These are phyloP conservation scores for Arthrobotrys conoides DNA, from an alignment of 2,329 filamentous ascomycete species.

Conservation along the genomic window DNA sequence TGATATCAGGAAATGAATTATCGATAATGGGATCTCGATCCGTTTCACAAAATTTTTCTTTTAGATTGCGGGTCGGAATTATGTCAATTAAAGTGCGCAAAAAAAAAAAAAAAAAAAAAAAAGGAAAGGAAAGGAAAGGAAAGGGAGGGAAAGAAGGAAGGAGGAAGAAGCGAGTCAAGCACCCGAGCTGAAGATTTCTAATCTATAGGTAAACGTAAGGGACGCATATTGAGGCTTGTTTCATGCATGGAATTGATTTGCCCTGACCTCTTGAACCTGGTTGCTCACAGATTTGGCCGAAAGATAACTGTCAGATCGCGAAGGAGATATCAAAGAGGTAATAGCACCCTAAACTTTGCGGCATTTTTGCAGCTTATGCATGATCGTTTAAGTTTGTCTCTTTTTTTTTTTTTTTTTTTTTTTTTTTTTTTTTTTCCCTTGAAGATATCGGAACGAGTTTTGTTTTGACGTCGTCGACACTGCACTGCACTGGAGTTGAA, in stretches of 20 bases:
- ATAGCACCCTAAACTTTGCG: neutral
- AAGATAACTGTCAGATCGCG: neutral
- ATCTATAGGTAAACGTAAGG: slow-evolving; percentile 18
- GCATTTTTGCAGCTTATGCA: no score
- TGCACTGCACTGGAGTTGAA: slow-evolving; percentile 9
- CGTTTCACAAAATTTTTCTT: slow-evolving; percentile 9
- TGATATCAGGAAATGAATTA: slow-evolving; percentile 2
- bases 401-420: no score
- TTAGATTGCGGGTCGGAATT: slow-evolving; percentile 3
- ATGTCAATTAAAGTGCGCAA: slow-evolving; percentile 21
- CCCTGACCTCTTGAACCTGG: slow-evolving; percentile 1
- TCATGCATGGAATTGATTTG: slow-evolving; percentile 4
- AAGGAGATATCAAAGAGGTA: neutral
- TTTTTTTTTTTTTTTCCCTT: no score
- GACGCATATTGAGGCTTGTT: slow-evolving; percentile 26
- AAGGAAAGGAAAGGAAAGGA: neutral
- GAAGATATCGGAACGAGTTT: neutral
- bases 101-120: neutral
- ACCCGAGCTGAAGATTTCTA: slow-evolving; percentile 10
- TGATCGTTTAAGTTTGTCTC: no score
- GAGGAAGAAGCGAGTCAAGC: neutral
- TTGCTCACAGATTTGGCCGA: slow-evolving; percentile 5
- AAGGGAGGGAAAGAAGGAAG: neutral
- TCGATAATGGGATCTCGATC: slow-evolving; percentile 46
- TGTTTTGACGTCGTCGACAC: neutral